Percentiles rank a stretch among this genome's conserved stretches.
These are phyloP conservation scores for Tylopilus rubrobrunneus DNA, from an alignment of 768 basidiomycete genomes.

Conservation along the genomic window DNA sequence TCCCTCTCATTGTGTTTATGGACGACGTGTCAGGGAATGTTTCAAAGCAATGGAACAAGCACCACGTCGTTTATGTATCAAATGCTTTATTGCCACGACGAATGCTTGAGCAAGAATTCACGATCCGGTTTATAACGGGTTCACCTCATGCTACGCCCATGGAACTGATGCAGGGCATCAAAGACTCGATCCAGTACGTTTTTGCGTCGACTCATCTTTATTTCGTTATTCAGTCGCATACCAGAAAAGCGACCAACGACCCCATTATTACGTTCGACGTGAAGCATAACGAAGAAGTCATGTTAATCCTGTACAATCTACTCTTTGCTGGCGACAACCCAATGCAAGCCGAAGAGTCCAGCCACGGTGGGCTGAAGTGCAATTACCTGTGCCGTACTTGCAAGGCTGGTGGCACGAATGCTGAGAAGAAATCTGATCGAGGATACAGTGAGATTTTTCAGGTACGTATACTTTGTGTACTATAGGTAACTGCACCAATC, in stretches of 20 bases:
- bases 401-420: too few relatives aligned
- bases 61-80: too few relatives aligned
- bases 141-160: too few relatives aligned
- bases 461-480: slow-evolving; percentile 1
- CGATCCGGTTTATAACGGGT: too few relatives aligned
- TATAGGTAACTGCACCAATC: not conserved
- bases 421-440: slow-evolving; percentile 20
- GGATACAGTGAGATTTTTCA: slow-evolving; percentile 25
- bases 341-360: slow-evolving; percentile 26
- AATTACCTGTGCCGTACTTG: slow-evolving; percentile 30
- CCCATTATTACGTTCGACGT: slow-evolving; percentile 18
- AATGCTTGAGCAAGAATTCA: too few relatives aligned
- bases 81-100: too few relatives aligned
- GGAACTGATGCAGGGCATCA: too few relatives aligned
- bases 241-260: slow-evolving; percentile 1
- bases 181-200: too few relatives aligned
- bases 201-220: too few relatives aligned
- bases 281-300: slow-evolving; percentile 19
- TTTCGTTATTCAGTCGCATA: not conserved
- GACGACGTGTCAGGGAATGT: too few relatives aligned
- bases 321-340: slow-evolving; percentile 8
- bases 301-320: slow-evolving; percentile 20
- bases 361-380: slow-evolving; percentile 29
- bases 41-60: too few relatives aligned
- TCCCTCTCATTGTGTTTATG: too few relatives aligned